Conservation (phyloP, 2,329 filamentous ascomycete genomes). For the Cladorrhinum sp. region DNA sequence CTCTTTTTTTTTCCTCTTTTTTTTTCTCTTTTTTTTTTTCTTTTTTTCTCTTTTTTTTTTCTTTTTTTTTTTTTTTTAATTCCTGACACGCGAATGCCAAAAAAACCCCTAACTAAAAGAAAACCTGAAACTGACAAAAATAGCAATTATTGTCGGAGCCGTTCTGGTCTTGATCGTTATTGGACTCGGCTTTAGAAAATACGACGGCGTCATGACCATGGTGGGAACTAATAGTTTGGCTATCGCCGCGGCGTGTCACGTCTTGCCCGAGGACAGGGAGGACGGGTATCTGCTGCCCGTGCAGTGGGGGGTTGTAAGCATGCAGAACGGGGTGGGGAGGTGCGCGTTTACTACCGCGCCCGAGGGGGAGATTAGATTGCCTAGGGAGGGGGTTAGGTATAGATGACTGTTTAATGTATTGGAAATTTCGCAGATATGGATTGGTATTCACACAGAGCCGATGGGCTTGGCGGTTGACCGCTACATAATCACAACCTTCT, state of each 20-base stretch:
- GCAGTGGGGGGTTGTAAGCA: background rate
- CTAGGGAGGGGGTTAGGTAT: background rate
- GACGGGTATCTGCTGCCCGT: background rate
- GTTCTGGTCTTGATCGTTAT: background rate
- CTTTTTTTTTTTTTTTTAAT: no score
- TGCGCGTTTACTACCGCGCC: background rate
- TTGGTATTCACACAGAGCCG: no score
- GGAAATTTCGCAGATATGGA: no score
- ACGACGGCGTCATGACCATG: slow-evolving; percentile 1
- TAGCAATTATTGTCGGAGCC: background rate
- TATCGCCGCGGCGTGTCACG: background rate
- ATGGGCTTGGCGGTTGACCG: no score
- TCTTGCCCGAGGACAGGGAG: background rate
- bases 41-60: no score
- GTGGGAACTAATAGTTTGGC: background rate
- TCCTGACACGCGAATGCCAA: no score
- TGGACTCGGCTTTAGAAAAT: background rate
- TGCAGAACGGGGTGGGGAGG: background rate
- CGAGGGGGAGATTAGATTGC: background rate
- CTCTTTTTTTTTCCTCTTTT: no score
- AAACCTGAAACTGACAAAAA: background rate
- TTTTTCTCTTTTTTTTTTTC: no score
- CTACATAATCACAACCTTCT: no score
- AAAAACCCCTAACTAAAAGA: background rate
- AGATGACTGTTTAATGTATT: no score